Conservation (phyloP, 1,284 basidiomycete genomes). For the Leccinum solheimii region DNA sequence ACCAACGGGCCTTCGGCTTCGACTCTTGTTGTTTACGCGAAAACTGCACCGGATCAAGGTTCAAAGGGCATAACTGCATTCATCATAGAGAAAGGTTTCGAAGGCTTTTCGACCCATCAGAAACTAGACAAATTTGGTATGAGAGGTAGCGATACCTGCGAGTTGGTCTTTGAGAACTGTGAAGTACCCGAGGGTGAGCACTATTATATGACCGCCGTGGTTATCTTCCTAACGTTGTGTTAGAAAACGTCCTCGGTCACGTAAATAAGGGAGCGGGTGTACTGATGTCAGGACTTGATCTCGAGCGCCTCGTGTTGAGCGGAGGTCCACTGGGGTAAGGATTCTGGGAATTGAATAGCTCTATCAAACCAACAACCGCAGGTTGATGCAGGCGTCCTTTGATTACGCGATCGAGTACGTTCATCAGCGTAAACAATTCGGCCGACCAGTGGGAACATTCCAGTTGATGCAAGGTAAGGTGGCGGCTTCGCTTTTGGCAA, state of each 20-base stretch:
- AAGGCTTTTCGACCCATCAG: slow-evolving; percentile 87
- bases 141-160: slow-evolving; percentile 94
- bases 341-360: neutral
- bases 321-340: slow-evolving; percentile 70
- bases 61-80: slow-evolving; percentile 94
- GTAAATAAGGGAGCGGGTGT: slow-evolving; percentile 82
- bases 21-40: slow-evolving; percentile 92
- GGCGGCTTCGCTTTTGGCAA: neutral
- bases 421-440: slow-evolving; percentile 91
- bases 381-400: slow-evolving; percentile 95
- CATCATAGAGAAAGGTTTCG: slow-evolving; percentile 79
- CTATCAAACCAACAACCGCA: slow-evolving; percentile 33
- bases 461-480: slow-evolving; percentile 89
- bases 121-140: slow-evolving; percentile 96
- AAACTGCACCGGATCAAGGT: slow-evolving; percentile 75
- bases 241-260: slow-evolving; percentile 84
- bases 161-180: slow-evolving; percentile 91
- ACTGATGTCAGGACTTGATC: slow-evolving; percentile 92
- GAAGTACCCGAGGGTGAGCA: slow-evolving; percentile 76
- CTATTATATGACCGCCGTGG: neutral
- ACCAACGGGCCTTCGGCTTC: slow-evolving; percentile 92
- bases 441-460: slow-evolving; percentile 84
- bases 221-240: slow-evolving; percentile 3
- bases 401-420: slow-evolving; percentile 88
- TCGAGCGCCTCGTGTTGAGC: slow-evolving; percentile 89